A percentile compares a stretch with the other conserved stretches of the same genome.
These are phyloP conservation scores for Parasarocladium wereldwijsianum DNA, from an alignment of 2,329 filamentous ascomycete genomes.

Conservation along the genomic window DNA sequence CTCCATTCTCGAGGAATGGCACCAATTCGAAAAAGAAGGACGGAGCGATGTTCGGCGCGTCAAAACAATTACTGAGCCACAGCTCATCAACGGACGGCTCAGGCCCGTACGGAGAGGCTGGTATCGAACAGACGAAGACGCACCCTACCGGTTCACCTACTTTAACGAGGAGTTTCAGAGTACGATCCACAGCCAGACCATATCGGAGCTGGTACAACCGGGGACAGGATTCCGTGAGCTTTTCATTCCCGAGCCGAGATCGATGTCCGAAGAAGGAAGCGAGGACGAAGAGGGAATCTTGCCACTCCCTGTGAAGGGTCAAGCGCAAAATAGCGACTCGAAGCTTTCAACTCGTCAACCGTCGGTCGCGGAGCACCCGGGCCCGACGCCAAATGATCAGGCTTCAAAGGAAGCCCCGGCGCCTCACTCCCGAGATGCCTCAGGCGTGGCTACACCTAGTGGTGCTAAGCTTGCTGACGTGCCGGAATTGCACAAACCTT, in stretches of 20 bases:
- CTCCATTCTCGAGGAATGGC: slow-evolving; percentile 75
- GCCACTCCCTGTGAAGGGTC: slow-evolving; percentile 11
- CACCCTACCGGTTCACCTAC: slow-evolving; percentile 91
- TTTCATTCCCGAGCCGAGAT: slow-evolving; percentile 74
- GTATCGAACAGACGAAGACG: slow-evolving; percentile 79
- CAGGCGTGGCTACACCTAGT: slow-evolving; percentile 32
- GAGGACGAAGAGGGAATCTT: slow-evolving; percentile 37
- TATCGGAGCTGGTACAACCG: slow-evolving; percentile 80
- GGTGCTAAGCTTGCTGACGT: slow-evolving; percentile 24
- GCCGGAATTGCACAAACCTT: slow-evolving; percentile 11
- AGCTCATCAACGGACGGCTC: slow-evolving; percentile 79
- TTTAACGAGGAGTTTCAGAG: slow-evolving; percentile 96
- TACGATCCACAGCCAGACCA: slow-evolving; percentile 90
- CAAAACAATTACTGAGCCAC: slow-evolving; percentile 87
- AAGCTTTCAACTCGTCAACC: slow-evolving; percentile 29
- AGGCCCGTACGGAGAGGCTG: slow-evolving; percentile 67
- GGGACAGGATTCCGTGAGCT: slow-evolving; percentile 74
- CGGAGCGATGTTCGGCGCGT: slow-evolving; percentile 68
- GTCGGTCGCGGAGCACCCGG: slow-evolving; percentile 21
- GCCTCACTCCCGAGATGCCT: slow-evolving; percentile 12
- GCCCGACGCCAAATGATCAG: slow-evolving; percentile 11
- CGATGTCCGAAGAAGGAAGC: slow-evolving; percentile 59
- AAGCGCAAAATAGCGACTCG: slow-evolving; percentile 21
- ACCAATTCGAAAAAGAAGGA: slow-evolving; percentile 69
- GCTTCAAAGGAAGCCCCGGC: slow-evolving; percentile 4